A percentile compares a stretch with the other conserved stretches of the same genome.
phyloP scores from a whole-genome alignment of 179 eudicot genomes.

The Silene vulgaris region DNA sequence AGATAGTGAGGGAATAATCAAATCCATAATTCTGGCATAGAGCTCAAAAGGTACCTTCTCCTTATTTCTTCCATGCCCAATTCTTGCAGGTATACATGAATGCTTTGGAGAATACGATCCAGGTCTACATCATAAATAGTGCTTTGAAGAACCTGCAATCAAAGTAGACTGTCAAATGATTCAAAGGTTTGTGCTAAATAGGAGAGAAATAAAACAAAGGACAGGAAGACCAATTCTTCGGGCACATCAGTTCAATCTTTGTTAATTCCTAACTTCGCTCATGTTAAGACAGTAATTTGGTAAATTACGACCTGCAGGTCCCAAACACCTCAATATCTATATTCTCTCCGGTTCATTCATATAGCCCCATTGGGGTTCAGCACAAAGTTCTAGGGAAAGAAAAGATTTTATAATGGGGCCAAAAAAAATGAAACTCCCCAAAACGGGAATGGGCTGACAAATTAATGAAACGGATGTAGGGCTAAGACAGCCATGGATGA shows the following conservation, averaged over 20 bases:
- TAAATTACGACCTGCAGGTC: neutral
- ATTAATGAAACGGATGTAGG: too few relatives aligned
- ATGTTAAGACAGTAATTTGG: neutral
- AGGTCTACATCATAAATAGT: slow-evolving; percentile 88
- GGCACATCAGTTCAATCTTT: neutral
- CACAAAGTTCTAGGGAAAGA: too few relatives aligned
- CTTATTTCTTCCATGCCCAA: slow-evolving; percentile 98
- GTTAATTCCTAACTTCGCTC: neutral
- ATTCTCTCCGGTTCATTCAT: too few relatives aligned
- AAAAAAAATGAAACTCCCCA: too few relatives aligned
- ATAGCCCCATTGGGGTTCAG: too few relatives aligned
- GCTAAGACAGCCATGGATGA: neutral
- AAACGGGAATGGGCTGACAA: too few relatives aligned
- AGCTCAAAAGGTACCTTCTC: slow-evolving; percentile 55
- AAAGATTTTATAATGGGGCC: too few relatives aligned
- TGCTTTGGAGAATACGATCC: slow-evolving; percentile 88
- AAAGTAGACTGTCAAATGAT: slow-evolving; percentile 7
- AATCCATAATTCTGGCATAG: neutral
- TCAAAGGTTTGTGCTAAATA: neutral
- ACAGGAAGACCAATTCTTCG: neutral
- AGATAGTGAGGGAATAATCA: neutral
- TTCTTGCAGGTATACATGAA: slow-evolving; percentile 91
- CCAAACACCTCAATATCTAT: too few relatives aligned
- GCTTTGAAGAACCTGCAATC: slow-evolving; percentile 77
- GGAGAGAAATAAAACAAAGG: neutral